phyloP scores from a whole-genome alignment of 371 early-diverging fungal genomes.

The Nosema muscidifuracis region DNA sequence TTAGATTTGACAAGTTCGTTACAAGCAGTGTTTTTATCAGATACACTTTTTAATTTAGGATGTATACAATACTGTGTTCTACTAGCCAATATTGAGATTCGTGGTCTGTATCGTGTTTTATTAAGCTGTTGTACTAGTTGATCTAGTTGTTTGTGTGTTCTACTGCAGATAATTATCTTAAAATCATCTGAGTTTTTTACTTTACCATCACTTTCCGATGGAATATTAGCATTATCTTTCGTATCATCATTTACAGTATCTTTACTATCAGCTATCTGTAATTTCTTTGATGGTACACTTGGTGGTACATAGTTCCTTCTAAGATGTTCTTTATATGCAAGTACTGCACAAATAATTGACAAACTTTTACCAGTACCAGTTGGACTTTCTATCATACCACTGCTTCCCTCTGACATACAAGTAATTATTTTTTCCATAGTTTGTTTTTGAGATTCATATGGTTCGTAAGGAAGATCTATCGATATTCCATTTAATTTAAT shows the following conservation, averaged over 20 bases:
- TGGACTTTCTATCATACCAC: conserved; percentile 66
- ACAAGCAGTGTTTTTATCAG: conserved; percentile 67
- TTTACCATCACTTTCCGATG: neutral
- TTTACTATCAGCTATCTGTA: neutral
- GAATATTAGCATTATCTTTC: neutral
- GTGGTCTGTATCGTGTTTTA: conserved; percentile 69
- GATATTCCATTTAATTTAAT: conserved; percentile 40
- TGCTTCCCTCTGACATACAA: conserved; percentile 59
- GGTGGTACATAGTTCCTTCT: conserved; percentile 16
- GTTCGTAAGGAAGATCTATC: conserved; percentile 64
- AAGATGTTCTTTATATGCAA: conserved; percentile 63
- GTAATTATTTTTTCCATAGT: conserved; percentile 65
- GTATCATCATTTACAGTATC: neutral
- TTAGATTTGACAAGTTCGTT: conserved; percentile 67
- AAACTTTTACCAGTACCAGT: conserved; percentile 69
- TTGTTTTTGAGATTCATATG: conserved; percentile 65
- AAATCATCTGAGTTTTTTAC: neutral
- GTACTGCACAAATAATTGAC: conserved; percentile 65
- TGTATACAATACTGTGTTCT: conserved; percentile 74
- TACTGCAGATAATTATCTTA: conserved; percentile 70
- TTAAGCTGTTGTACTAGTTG: conserved; percentile 78
- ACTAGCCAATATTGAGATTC: conserved; percentile 67
- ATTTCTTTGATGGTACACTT: conserved; percentile 5
- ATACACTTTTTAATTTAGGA: conserved; percentile 69
- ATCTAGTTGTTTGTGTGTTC: conserved; percentile 82